A percentile compares a stretch with the other conserved stretches of the same genome.
Evolutionary conservation across 2,329 filamentous ascomycete genomes (phyloP).

Genomic region (Penicillium griseofulvum): DNA sequence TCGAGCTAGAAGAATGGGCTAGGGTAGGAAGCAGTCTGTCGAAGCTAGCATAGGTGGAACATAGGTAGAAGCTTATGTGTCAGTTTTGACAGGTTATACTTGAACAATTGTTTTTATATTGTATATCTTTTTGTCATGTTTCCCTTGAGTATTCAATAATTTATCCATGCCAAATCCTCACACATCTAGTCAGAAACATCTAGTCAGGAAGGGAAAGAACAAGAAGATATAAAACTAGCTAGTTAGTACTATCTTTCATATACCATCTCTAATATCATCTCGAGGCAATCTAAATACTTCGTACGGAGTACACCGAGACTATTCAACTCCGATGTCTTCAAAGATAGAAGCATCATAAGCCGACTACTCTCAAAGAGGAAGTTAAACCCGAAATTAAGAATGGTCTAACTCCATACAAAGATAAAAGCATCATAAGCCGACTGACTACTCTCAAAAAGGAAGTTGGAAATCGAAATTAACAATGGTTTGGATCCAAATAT

Average conservation of each 20-base stretch:
- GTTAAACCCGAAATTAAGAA: not conserved
- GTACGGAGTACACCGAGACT: too few species aligned
- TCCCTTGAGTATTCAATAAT: not conserved
- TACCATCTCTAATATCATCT: not conserved
- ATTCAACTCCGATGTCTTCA: not conserved
- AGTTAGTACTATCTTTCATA: too few species aligned
- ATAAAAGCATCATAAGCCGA: too few species aligned
- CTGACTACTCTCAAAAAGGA: not conserved
- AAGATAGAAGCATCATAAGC: too few species aligned
- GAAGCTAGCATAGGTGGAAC: not conserved
- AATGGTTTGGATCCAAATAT: not conserved
- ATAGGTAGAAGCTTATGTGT: not conserved
- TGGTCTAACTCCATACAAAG: not conserved
- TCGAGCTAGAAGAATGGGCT: too few species aligned
- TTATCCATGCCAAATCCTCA: not conserved
- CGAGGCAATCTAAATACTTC: not conserved
- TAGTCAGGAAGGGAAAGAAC: too few species aligned
- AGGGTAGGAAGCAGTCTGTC: not conserved
- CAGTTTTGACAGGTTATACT: not conserved
- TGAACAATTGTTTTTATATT: too few species aligned
- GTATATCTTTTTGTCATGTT: not conserved
- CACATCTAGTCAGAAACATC: not conserved
- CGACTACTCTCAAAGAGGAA: not conserved
- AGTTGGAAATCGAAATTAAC: not conserved
- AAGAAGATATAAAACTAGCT: not conserved